Evolutionary conservation across 2,329 filamentous ascomycete species (phyloP), one percentile per base, ranked within the genome.

Genomic region (Ascochyta pisi): DNA sequence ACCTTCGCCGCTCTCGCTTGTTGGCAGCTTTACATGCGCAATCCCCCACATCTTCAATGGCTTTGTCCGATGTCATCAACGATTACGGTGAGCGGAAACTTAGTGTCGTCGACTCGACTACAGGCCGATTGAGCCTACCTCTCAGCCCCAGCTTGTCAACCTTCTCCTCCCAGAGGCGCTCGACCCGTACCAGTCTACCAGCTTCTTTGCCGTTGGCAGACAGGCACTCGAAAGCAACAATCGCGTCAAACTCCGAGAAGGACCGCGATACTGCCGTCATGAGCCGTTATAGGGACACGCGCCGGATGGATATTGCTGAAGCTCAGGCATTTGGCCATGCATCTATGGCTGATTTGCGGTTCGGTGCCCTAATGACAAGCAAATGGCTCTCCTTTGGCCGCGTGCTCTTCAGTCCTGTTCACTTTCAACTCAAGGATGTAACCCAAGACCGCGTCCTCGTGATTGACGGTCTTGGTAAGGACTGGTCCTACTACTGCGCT

Each of bases 331-430:
- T 73, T 40, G 76, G 75, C 1, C 61, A 77, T 15, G 68, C 72
- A 4, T 75, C 86, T 0, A 88, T 89, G 70, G 89, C 92, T 58
- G 92, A 92, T 67, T 82, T 95, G 22, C 84, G 91, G 2, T 87
- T 92, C 15, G 90, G 89, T 4, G 92, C 90, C 2, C 87, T 95
- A 80, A 92, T 91, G 57, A 91, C 92, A 23, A 92, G 89, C 81
- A 93, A 93, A 70, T 95, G 90, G 91, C 83, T 95, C 23, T 91
- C 89, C 0, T 94, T 94, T 71, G 91, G 91, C 1, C 88, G 92
- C 64, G 89, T 94, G 0, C 80, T 95, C 4, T 93, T 95, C 77
- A 92, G 89, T 64, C 90, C 91, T 10, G 86, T 89, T 5, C 85
- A 91, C 24, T 88, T 91, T 41, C 87, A 91, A 62, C 81, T 93